Evolutionary conservation across 257 asterid genomes (phyloP), one percentile per base, ranked within the genome.

Genomic region (Lycium ferocissimum): DNA sequence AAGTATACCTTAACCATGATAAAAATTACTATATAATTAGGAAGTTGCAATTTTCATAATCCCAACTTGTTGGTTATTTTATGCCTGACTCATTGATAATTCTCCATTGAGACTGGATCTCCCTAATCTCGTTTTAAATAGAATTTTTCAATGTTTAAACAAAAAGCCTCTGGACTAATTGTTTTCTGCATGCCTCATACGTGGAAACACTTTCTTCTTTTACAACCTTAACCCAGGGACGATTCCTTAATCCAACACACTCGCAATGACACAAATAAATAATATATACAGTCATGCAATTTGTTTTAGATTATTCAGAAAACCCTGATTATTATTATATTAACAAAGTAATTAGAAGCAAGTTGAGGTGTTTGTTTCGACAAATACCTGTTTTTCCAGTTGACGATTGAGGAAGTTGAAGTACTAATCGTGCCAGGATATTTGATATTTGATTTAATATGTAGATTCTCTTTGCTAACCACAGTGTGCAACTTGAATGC

Each of bases 191-290:
- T 82, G 84, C 78, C 73, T 63, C 84, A 47, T 82, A 45, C 84
- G 33, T 82, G 78, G 84, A 63, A 51, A 82, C 84, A 82, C 53
- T 45, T 38, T 79, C 22, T 49, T 54, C 18, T 49, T 26, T 54
- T 22, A 53, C 38, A 20, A 26, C n/a, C 59, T 53, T 79, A 76
- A 33, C 9, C 7, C 38, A 54, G 4, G 4, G 47, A 79, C 20
- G 38, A 20, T 12, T 79, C 14, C 57, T 7, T 26, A 79, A 15
- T 53, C 22, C 18, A 49, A 51, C 49, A 79, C 65, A 6, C 1
- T 59, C 33, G 22, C 10, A 59, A 59, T 7, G 22, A 7, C 65
- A 4, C 10, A 17, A 58, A 59, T 59, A 17, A 6, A 59, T 59
- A 59, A 59, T 59, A 59, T 2, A 18, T 3, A 26, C 33, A 26